Percentiles rank a stretch among this genome's conserved stretches.
phyloP scores from a whole-genome alignment of 306 rosid species.

The Canavalia gladiata region DNA sequence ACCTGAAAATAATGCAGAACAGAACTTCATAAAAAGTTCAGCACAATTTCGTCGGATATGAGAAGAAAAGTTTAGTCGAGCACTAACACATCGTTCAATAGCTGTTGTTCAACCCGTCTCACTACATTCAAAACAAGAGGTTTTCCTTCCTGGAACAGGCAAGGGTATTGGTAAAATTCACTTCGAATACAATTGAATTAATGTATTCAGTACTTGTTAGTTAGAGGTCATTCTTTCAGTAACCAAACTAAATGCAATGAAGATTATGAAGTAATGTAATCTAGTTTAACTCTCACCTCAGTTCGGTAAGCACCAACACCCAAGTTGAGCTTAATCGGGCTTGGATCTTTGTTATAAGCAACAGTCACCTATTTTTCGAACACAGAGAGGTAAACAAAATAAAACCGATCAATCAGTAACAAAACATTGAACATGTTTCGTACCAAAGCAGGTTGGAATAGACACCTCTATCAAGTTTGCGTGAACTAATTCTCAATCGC shows the following conservation, averaged over 20 bases:
- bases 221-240: constrained; percentile 12
- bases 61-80: constrained; percentile 26
- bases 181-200: background rate
- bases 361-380: constrained; percentile 76
- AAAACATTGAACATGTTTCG: background rate
- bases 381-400: background rate
- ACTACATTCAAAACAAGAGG: constrained; percentile 97
- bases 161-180: constrained; percentile 44
- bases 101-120: constrained; percentile 78
- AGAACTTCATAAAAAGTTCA: constrained; percentile 25
- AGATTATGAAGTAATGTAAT: background rate
- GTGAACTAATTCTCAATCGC: constrained; percentile 11
- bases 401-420: constrained; percentile 12
- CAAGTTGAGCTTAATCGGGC: constrained; percentile 88
- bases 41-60: constrained; percentile 17
- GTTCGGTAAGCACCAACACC: constrained; percentile 99
- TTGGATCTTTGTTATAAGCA: constrained; percentile 92
- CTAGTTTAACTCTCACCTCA: constrained; percentile 64
- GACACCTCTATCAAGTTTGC: background rate
- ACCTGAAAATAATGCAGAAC: constrained; percentile 57
- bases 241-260: constrained; percentile 24
- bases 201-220: background rate
- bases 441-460: background rate
- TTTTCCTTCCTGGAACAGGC: constrained; percentile 82
- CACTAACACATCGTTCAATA: constrained; percentile 76